Conservation (phyloP, 2,329 filamentous ascomycete genomes). For the Aureobasidium sp. region DNA sequence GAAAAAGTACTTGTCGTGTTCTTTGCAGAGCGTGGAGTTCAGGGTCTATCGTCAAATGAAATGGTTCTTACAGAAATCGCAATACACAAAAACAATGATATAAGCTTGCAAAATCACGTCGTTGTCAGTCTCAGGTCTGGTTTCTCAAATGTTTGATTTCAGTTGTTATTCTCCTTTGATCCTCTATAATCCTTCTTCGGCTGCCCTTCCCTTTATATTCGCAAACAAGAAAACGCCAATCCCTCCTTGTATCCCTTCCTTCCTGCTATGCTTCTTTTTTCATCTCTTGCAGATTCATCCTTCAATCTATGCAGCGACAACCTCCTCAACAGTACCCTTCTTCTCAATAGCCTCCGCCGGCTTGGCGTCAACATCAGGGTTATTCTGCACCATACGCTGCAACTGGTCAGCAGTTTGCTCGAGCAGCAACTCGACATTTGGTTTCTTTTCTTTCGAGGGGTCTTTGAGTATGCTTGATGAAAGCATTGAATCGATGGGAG, state of each 20-base stretch:
- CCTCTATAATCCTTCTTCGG: too few relatives aligned
- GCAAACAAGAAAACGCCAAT: background rate
- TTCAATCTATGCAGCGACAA: slow-evolving; percentile 3
- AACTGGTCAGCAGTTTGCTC: slow-evolving; percentile 17
- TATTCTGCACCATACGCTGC: slow-evolving; percentile 37
- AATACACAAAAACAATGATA: background rate
- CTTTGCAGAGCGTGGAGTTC: slow-evolving; percentile 15
- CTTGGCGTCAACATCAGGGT: slow-evolving; percentile 25
- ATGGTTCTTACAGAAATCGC: background rate
- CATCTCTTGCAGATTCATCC: background rate
- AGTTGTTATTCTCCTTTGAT: too few relatives aligned
- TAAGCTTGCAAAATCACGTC: background rate
- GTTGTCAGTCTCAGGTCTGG: too few relatives aligned
- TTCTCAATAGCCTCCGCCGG: slow-evolving; percentile 17
- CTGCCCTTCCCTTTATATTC: too few relatives aligned
- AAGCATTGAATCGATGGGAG: slow-evolving; percentile 6
- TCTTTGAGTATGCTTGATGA: slow-evolving; percentile 4
- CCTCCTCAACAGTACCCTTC: slow-evolving; percentile 15
- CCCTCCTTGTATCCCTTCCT: background rate
- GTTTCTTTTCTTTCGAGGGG: background rate
- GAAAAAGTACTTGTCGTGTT: background rate
- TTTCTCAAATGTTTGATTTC: too few relatives aligned
- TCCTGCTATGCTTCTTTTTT: background rate
- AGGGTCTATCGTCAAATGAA: background rate
- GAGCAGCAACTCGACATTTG: background rate